A percentile compares a stretch with the other conserved stretches of the same genome.
Evolutionary conservation across 1,284 basidiomycete genomes (phyloP).

Genomic region (Vanrija sp.): DNA sequence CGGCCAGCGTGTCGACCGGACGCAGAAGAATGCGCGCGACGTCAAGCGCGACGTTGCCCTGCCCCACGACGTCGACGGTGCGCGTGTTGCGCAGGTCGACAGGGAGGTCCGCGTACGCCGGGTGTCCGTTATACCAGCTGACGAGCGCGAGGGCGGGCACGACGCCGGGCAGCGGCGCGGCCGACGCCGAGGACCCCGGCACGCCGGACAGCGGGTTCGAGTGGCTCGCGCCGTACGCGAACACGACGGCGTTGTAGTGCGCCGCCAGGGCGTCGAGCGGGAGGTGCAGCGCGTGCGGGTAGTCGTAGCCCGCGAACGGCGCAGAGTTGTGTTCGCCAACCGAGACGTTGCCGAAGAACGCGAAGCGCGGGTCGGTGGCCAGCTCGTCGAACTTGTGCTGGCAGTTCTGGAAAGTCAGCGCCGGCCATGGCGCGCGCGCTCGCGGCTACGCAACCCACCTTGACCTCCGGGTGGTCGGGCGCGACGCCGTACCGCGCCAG

Average conservation of each 20-base stretch:
- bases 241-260: conserved; percentile 53
- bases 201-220: conserved; percentile 43
- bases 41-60: conserved; percentile 95
- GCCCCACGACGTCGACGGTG: conserved; percentile 83
- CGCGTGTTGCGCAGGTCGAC: conserved; percentile 57
- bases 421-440: background rate
- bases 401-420: conserved; percentile 67
- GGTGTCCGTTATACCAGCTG: conserved; percentile 97
- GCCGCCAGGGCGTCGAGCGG: conserved; percentile 46
- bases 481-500: conserved; percentile 95
- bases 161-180: conserved; percentile 56
- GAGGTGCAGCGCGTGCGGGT: conserved; percentile 49
- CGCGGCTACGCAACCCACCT: conserved; percentile 56
- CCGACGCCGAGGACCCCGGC: conserved; percentile 56
- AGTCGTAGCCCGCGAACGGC: conserved; percentile 38
- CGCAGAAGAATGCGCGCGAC: conserved; percentile 83
- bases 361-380: conserved; percentile 68
- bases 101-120: conserved; percentile 53
- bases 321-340: conserved; percentile 53
- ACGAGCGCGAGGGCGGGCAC: conserved; percentile 81
- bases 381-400: conserved; percentile 85
- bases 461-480: conserved; percentile 98
- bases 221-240: conserved; percentile 51
- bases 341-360: conserved; percentile 90
- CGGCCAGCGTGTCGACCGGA: conserved; percentile 59